Conservation (phyloP, 805 yeast genomes). For the Ogataea angusta region DNA sequence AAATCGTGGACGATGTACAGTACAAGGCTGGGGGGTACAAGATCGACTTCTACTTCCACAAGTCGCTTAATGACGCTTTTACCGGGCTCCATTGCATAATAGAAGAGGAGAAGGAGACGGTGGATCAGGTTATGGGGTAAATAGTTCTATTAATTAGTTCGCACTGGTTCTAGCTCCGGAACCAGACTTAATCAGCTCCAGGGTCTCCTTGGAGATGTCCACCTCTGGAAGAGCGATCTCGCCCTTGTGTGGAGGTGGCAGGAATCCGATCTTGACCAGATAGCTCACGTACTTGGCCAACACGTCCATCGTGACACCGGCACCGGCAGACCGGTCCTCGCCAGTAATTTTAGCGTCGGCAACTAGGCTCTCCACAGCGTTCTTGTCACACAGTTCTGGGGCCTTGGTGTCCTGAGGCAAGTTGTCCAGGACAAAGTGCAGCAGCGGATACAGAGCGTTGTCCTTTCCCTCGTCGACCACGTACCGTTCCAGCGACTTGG, state of each 20-base stretch:
- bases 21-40: constrained; percentile 86
- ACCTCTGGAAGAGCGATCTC: constrained; percentile 51
- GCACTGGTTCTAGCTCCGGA: constrained; percentile 77
- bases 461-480: constrained; percentile 74
- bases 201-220: constrained; percentile 51
- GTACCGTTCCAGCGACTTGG: constrained; percentile 64
- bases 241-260: constrained; percentile 48
- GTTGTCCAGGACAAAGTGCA: constrained; percentile 91
- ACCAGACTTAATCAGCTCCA: constrained; percentile 57
- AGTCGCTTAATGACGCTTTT: constrained; percentile 84
- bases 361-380: constrained; percentile 68
- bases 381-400: constrained; percentile 88
- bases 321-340: constrained; percentile 63
- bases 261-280: constrained; percentile 74
- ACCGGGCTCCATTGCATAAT: constrained; percentile 84
- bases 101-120: constrained; percentile 46
- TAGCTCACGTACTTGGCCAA: constrained; percentile 79
- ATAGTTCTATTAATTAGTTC: constrained; percentile 15
- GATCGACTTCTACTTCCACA: constrained; percentile 62
- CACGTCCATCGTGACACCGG: constrained; percentile 65
- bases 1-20: constrained; percentile 48
- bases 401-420: constrained; percentile 90
- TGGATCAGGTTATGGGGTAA: constrained; percentile 5
- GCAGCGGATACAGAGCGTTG: constrained; percentile 85
- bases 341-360: constrained; percentile 59